phyloP scores from a whole-genome alignment of 805 yeast genomes.

The Sungouiozyma intestinalis region DNA sequence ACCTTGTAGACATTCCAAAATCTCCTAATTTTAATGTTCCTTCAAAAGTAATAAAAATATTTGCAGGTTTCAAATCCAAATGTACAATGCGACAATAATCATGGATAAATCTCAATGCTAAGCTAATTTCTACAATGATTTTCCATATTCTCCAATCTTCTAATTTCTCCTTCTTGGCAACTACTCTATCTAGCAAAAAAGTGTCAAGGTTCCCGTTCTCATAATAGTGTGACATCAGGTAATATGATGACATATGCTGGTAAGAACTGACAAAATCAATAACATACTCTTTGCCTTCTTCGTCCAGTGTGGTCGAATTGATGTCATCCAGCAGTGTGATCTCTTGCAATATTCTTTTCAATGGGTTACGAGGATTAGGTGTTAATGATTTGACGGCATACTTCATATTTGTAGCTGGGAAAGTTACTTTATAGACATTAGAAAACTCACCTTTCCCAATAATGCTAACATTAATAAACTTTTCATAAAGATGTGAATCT shows the following conservation, averaged over 20 bases:
- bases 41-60: slow-evolving; percentile 86
- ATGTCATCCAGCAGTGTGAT: slow-evolving; percentile 23
- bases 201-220: slow-evolving; percentile 86
- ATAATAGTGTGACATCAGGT: slow-evolving; percentile 90
- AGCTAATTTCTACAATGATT: slow-evolving; percentile 70
- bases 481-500: slow-evolving; percentile 34
- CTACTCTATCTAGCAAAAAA: slow-evolving; percentile 69
- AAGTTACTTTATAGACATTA: slow-evolving; percentile 70
- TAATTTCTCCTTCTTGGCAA: slow-evolving; percentile 43
- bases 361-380: slow-evolving; percentile 28
- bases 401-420: slow-evolving; percentile 41
- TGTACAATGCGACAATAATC: slow-evolving; percentile 63
- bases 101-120: slow-evolving; percentile 77
- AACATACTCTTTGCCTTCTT: slow-evolving; percentile 62
- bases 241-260: slow-evolving; percentile 66
- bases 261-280: slow-evolving; percentile 75
- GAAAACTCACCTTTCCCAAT: slow-evolving; percentile 88
- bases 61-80: slow-evolving; percentile 90
- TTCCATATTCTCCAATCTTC: slow-evolving; percentile 99
- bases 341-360: slow-evolving; percentile 23
- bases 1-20: slow-evolving; percentile 84
- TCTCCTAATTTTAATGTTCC: slow-evolving; percentile 92
- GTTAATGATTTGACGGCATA: slow-evolving; percentile 87
- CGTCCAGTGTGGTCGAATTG: slow-evolving; percentile 35
- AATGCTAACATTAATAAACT: slow-evolving; percentile 51